Percentiles rank a stretch among this genome's conserved stretches.
phyloP scores from a whole-genome alignment of 2,329 filamentous ascomycete species.

The Mariannaea sp. region DNA sequence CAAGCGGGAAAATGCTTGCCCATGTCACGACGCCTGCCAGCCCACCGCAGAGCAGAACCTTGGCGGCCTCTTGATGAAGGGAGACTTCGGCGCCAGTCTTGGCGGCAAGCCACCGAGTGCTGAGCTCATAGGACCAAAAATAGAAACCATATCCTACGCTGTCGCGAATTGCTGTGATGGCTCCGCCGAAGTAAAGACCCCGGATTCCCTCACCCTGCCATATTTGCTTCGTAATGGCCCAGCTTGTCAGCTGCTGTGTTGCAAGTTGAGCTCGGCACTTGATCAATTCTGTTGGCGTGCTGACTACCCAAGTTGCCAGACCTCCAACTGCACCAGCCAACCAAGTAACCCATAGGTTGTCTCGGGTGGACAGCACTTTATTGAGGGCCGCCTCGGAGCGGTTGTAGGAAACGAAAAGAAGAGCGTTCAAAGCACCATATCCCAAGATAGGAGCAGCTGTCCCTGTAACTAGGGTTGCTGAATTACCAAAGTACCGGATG shows the following conservation, averaged over 20 bases:
- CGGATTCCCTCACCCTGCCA: conserved; percentile 61
- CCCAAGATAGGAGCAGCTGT: conserved; percentile 84
- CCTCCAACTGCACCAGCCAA: conserved; percentile 80
- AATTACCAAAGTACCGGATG: conserved; percentile 32
- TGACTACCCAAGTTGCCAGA: conserved; percentile 82
- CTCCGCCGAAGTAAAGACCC: conserved; percentile 81
- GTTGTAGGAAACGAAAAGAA: conserved; percentile 91
- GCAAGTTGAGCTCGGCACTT: conserved; percentile 84
- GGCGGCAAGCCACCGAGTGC: conserved; percentile 58
- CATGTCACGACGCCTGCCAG: conserved; percentile 87
- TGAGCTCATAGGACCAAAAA: conserved; percentile 89
- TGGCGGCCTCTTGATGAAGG: conserved; percentile 55
- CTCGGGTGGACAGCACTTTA: conserved; percentile 39
- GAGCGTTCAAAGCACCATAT: conserved; percentile 88
- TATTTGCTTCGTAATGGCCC: conserved; percentile 66
- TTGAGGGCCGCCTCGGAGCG: conserved; percentile 71
- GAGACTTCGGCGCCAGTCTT: conserved; percentile 28
- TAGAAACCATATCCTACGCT: conserved; percentile 97
- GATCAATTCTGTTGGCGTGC: conserved; percentile 85
- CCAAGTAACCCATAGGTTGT: conserved; percentile 71
- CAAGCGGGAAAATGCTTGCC: conserved; percentile 87
- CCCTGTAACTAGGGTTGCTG: conserved; percentile 59
- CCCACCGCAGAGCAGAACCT: conserved; percentile 81
- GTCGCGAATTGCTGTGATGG: conserved; percentile 81
- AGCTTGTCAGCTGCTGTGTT: conserved; percentile 57